Evolutionary conservation across 805 yeast species (phyloP).

Genomic region (Komagataella populi): DNA sequence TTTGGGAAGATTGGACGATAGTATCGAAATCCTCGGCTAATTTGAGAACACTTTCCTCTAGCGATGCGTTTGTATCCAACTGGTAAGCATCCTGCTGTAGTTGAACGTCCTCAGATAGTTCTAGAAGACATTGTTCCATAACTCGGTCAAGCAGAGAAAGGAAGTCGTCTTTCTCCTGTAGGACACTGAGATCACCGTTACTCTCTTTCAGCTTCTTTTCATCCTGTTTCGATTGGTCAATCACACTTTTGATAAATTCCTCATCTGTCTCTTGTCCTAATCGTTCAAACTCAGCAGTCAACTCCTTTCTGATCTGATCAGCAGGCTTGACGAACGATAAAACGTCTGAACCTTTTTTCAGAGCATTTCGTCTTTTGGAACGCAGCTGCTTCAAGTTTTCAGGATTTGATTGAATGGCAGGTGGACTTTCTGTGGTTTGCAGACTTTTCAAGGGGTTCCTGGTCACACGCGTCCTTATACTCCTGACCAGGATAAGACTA

Average conservation of each 20-base stretch:
- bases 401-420: neutral
- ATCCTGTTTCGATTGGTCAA: neutral
- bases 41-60: neutral
- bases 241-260: neutral
- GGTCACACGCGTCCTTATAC: neutral
- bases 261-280: neutral
- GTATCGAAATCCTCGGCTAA: neutral
- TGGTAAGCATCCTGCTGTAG: neutral
- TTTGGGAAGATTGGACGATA: neutral
- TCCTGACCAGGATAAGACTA: neutral
- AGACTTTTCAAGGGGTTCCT: neutral
- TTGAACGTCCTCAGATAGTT: neutral
- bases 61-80: neutral
- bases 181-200: neutral
- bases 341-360: neutral
- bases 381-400: neutral
- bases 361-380: neutral
- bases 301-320: neutral
- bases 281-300: neutral
- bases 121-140: neutral
- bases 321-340: neutral
- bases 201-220: neutral
- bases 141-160: neutral
- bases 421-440: neutral
- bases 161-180: neutral